Evolutionary conservation across 768 basidiomycete genomes (phyloP), one percentile per base, ranked within the genome.

Genomic region (Rhizopogon vinicolor): DNA sequence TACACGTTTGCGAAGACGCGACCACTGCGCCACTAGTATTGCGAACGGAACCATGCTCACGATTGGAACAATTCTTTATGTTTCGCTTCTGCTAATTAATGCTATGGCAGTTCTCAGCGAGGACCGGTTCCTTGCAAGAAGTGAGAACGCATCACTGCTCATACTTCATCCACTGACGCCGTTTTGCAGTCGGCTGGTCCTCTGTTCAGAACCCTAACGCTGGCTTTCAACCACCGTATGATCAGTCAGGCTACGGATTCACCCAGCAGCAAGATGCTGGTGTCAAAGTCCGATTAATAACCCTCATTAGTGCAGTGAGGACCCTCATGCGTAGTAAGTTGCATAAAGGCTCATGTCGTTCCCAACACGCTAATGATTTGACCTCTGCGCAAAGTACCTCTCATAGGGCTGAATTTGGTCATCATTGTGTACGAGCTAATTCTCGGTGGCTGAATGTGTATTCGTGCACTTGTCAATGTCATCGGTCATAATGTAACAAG

Each of bases 301-400:
- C 91, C 75, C 83, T 99, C 63, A 97, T 98, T 59, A 84, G 89
- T 63, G 96, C 96, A 39, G 93, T 98, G 57, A 80, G 96, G 73
- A 98, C 96, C 44, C 79, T 99, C 63, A 92, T 98, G 91, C 85
- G 96, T 71, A 93, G 96, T 99, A 69, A 77, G 95, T 85, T 37
- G 31, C 39, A 7, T 18, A 14, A n/a, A 39, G 39, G 56, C 43
- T 44, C 44, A 53, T 51, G 12, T 52, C 48, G 14, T 48, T 52
- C 54, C 51, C 31, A 46, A 52, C 55, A 51, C 44, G 31, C 62
- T 62, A 19, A 60, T 58, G 1, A 18, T 52, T n/a, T 53, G n/a
- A 9, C 31, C 35, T 25, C 22, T 49, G 18, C 46, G 58, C 60
- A 64, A 6, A 98, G 95, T 98, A 79, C 95, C 95, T 39, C 76